Evolutionary conservation across 768 basidiomycete species (phyloP).

Genomic region (Lyophyllum semitale): DNA sequence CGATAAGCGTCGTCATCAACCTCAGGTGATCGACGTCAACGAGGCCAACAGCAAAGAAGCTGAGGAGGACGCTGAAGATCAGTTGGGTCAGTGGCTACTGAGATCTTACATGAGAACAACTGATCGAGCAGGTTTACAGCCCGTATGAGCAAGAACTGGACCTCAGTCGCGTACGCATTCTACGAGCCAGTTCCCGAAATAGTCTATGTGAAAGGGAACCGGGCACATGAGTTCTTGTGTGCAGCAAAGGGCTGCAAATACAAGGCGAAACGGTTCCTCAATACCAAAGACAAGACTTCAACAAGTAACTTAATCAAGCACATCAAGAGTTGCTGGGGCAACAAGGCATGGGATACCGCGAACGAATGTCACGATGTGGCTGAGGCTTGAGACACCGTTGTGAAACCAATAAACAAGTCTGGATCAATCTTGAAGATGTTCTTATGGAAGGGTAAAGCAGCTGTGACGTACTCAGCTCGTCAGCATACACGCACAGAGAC

Average conservation of each 20-base stretch:
- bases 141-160: not conserved
- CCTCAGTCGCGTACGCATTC: not conserved
- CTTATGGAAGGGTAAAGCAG: too few relatives aligned
- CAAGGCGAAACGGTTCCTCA: constrained; percentile 7
- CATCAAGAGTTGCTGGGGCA: not conserved
- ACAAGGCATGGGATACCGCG: too few relatives aligned
- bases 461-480: too few relatives aligned
- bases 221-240: constrained; percentile 4
- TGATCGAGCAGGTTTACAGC: not conserved
- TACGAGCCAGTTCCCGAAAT: not conserved
- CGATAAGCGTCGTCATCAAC: not conserved
- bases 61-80: not conserved
- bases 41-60: not conserved
- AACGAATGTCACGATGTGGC: too few relatives aligned
- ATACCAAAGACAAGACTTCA: constrained; percentile 10
- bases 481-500: too few relatives aligned
- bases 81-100: not conserved
- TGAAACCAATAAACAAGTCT: too few relatives aligned
- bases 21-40: not conserved
- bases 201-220: not conserved
- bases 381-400: not conserved
- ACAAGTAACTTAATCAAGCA: constrained; percentile 11
- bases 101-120: not conserved
- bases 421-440: too few relatives aligned
- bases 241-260: constrained; percentile 9